Conservation (phyloP, 2,329 filamentous ascomycete genomes). For the Akanthomyces muscarius region DNA sequence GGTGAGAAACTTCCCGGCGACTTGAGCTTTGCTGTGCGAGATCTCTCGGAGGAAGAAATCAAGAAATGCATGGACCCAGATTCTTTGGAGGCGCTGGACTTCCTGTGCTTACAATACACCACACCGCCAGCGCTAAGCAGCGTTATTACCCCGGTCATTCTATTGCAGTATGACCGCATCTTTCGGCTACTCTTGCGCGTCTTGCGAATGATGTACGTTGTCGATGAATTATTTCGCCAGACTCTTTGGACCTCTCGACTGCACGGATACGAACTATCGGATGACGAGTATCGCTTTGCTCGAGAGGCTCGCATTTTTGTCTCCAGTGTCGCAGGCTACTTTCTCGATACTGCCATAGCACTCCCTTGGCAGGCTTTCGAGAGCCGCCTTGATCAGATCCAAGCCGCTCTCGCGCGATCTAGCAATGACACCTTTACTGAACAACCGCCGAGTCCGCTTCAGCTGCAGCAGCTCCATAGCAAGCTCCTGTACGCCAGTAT, state of each 20-base stretch:
- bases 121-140: constrained; percentile 66
- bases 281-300: constrained; percentile 55
- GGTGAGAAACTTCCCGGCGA: constrained; percentile 55
- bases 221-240: constrained; percentile 60
- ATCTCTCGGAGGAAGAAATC: constrained; percentile 73
- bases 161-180: constrained; percentile 79
- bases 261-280: constrained; percentile 25
- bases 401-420: constrained; percentile 15
- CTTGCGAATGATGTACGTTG: constrained; percentile 72
- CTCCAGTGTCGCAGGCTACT: constrained; percentile 67
- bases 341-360: constrained; percentile 73
- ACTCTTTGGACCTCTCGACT: constrained; percentile 32
- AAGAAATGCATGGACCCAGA: constrained; percentile 77
- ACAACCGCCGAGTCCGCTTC: constrained; percentile 52
- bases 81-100: constrained; percentile 86
- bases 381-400: constrained; percentile 46
- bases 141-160: constrained; percentile 65
- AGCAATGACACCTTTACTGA: not conserved
- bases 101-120: constrained; percentile 81
- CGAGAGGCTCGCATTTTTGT: constrained; percentile 80
- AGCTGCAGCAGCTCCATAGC: constrained; percentile 67
- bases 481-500: constrained; percentile 71
- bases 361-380: constrained; percentile 71
- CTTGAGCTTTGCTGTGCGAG: constrained; percentile 78
- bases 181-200: constrained; percentile 78